Evolutionary conservation across 352 stramenopile genomes (phyloP), one percentile per base, ranked within the genome.

Genomic region (Phytopythium montanum): DNA sequence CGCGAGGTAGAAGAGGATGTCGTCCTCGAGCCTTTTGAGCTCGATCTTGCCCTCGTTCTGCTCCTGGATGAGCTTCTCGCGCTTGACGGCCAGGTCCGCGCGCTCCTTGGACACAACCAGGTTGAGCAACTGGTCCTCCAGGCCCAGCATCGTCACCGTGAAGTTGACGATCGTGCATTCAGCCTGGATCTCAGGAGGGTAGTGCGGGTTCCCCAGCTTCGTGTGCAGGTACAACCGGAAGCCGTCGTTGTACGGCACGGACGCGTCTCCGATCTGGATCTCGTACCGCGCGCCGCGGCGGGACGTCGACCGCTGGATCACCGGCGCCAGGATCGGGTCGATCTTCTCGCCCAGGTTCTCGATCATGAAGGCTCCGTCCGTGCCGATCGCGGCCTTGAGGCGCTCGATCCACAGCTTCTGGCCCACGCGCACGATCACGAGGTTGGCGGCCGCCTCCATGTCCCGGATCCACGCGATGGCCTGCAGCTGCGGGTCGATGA

Each of bases 41-140:
- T 98, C 97, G 64, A 98, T 98, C 64, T 97, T 98, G 66, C 96
- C 96, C 42, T 96, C 83, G 64, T 98, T 98, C 56, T 97, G 95
- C 66, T 98, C 89, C 57, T 97, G 93, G 14, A 98, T 96, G 36
- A 98, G 70, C 42, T 94, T 87, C 54, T 97, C 93, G 23, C 88
- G 73, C 63, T 93, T 94, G 34, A 89, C 75, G 4, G 85, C 86
- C 38, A 95, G 54, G 65, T 94, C 82, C 12, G 86, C 69, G 26
- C 93, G 85, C 63, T 98, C 94, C 63, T 98, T 98, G 8, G 84
- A 92, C 9, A 98, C 92, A 0, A 97, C 88, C 3, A 98, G 65
- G 62, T 94, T 94, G 14, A 98, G 65, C 28, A 98, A 68, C 65
- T 98, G 94, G 50, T 98, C 93, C 69, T 98, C 92, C 0, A 98